Percentiles rank a stretch among this genome's conserved stretches.
Evolutionary conservation across 306 rosid species (phyloP).

Genomic region (Herpetospermum pedunculosum): DNA sequence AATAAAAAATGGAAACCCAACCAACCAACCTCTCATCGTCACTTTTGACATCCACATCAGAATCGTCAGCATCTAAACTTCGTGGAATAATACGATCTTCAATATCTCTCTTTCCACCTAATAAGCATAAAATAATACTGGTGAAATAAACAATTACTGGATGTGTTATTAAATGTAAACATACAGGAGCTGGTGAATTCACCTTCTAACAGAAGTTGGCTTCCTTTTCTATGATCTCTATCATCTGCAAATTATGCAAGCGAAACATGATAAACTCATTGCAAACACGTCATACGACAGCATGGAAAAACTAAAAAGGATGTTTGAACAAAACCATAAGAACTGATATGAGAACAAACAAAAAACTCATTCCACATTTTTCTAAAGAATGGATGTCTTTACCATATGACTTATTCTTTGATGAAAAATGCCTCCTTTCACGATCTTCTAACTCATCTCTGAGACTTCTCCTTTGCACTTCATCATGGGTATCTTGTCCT

Average conservation of each 20-base stretch:
- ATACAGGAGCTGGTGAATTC: slow-evolving; percentile 6
- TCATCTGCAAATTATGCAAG: slow-evolving; percentile 52
- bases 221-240: slow-evolving; percentile 68
- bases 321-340: not conserved
- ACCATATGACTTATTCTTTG: slow-evolving; percentile 81
- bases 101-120: slow-evolving; percentile 60
- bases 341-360: not conserved
- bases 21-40: slow-evolving; percentile 66
- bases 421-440: slow-evolving; percentile 82
- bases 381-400: not conserved
- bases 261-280: slow-evolving; percentile 8
- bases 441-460: slow-evolving; percentile 86
- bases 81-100: slow-evolving; percentile 81
- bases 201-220: slow-evolving; percentile 78
- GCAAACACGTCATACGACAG: not conserved
- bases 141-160: not conserved
- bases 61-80: slow-evolving; percentile 87
- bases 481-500: slow-evolving; percentile 85
- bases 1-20: slow-evolving; percentile 1
- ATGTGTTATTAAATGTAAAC: not conserved
- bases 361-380: not conserved
- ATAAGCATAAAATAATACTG: not conserved
- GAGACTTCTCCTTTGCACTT: slow-evolving; percentile 72
- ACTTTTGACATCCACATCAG: slow-evolving; percentile 83
- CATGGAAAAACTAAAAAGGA: not conserved